Base-by-base conservation (phyloP, 352 stramenopile species). In the Phytophthora chlamydospora region DNA sequence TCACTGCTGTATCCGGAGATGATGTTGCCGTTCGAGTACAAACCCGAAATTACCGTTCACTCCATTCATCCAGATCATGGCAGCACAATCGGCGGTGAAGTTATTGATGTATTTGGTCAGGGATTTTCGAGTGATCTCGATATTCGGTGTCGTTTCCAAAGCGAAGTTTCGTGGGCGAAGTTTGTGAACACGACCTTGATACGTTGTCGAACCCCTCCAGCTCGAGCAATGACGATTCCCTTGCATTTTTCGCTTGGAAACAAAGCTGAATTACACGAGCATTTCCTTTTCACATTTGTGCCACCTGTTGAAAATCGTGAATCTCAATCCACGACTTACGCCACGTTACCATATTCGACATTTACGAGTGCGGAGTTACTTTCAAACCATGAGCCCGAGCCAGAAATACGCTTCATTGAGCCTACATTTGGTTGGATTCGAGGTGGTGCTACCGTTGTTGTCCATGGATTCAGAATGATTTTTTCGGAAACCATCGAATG, bases 111-210 rank as follows among this genome's bases (percentile, higher is more conserved):
- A 19, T 14, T 55, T 40, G 75, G 73, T 1, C 58, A 80, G 38
- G 73, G 71, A 6, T 85, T 83, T 49, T 68, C 56, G 24, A 60
- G 17, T 24, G 66, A 66, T 35, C 32, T 58, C 0, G 40, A 66
- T 14, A 44, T 83, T 1, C 51, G 49, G 2, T 85, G 75, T 41
- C 43, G 56, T 14, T 67, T 86, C 42, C 52, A 63, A 11, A 47
- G 32, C 13, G 44, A 51, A 31, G 21, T 19, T 2, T 32, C 31
- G 17, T 17, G 14, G 14, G 62, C 47, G 12, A 67, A 38, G 11
- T 78, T 71, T 51, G 62, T 85, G 10, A 83, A 85, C 16, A 24
- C 58, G 5, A 77, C 70, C 3, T 53, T 82, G 31, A 47, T 83
- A 21, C 73, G 47, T 8, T 87, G 75, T 35, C 67, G 54, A 27